Conservation (phyloP, 148 eudicot genomes). For the Limonium bicolor region DNA sequence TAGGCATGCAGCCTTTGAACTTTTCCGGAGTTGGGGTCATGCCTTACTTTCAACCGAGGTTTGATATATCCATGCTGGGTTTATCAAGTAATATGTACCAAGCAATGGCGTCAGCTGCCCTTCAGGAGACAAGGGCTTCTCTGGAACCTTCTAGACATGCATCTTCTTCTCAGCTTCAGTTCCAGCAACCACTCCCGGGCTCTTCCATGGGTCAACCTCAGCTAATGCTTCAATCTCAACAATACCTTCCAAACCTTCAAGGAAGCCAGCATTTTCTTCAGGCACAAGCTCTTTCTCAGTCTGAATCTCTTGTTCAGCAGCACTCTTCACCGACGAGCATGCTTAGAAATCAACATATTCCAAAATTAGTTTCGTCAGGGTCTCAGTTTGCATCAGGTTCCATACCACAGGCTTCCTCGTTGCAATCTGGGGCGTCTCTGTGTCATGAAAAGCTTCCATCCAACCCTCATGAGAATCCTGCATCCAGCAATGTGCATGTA, state of each 20-base stretch:
- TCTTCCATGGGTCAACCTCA: constrained; percentile 26
- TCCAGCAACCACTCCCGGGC: constrained; percentile 40
- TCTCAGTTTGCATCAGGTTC: constrained; percentile 32
- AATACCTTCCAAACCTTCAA: constrained; percentile 26
- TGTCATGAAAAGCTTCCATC: constrained; percentile 31
- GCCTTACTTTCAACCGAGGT: constrained; percentile 70
- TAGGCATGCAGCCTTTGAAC: constrained; percentile 37
- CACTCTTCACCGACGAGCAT: constrained; percentile 22
- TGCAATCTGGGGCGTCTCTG: constrained; percentile 14
- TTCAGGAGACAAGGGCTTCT: constrained; percentile 41
- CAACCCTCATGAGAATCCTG: constrained; percentile 18
- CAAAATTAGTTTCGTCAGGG: constrained; percentile 19
- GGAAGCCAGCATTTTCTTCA: constrained; percentile 17
- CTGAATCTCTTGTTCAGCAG: constrained; percentile 34
- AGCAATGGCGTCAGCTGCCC: constrained; percentile 51
- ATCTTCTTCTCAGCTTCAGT: constrained; percentile 26
- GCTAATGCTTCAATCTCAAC: constrained; percentile 32
- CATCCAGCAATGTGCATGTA: constrained; percentile 19
- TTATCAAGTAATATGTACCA: constrained; percentile 51
- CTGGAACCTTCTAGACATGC: constrained; percentile 19
- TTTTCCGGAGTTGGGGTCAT: constrained; percentile 51
- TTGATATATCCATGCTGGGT: constrained; percentile 51
- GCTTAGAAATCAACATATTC: constrained; percentile 8
- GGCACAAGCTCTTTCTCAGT: constrained; percentile 22
- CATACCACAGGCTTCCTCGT: constrained; percentile 22